A percentile compares a stretch with the other conserved stretches of the same genome.
These are phyloP conservation scores for Leishmania guyanensis DNA, from an alignment of 208 protist species.

Conservation along the genomic window DNA sequence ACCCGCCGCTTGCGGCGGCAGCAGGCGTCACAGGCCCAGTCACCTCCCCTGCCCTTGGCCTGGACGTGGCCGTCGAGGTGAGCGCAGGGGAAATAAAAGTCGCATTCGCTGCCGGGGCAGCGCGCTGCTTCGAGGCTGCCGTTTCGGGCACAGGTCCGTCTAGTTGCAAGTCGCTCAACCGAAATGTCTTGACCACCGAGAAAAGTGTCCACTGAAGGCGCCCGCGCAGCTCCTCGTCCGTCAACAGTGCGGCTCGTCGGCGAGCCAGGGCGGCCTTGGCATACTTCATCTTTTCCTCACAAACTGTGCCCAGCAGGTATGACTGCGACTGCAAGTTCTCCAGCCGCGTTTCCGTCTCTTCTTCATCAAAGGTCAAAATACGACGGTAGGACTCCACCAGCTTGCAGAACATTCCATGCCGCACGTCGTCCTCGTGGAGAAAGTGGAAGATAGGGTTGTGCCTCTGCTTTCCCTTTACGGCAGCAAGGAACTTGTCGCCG, in stretches of 20 bases:
- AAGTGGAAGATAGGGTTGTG: slow-evolving; percentile 79
- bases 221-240: slow-evolving; percentile 83
- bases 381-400: slow-evolving; percentile 80
- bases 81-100: neutral
- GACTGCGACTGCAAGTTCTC: slow-evolving; percentile 49
- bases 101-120: neutral
- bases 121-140: slow-evolving; percentile 37
- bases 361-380: slow-evolving; percentile 65
- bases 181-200: slow-evolving; percentile 74
- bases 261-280: slow-evolving; percentile 74
- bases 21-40: neutral
- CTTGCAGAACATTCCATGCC: slow-evolving; percentile 67
- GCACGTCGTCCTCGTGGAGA: slow-evolving; percentile 74
- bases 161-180: slow-evolving; percentile 66
- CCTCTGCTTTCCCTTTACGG: slow-evolving; percentile 57
- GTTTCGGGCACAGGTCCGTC: slow-evolving; percentile 73
- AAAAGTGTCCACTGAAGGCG: slow-evolving; percentile 85
- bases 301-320: slow-evolving; percentile 63
- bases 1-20: neutral
- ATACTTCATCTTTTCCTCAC: slow-evolving; percentile 78
- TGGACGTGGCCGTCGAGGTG: neutral
- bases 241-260: slow-evolving; percentile 79
- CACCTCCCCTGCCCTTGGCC: neutral
- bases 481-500: slow-evolving; percentile 70
- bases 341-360: slow-evolving; percentile 78